Evolutionary conservation across 2,329 filamentous ascomycete species (phyloP).

Genomic region (Hypoxylon sp.): DNA sequence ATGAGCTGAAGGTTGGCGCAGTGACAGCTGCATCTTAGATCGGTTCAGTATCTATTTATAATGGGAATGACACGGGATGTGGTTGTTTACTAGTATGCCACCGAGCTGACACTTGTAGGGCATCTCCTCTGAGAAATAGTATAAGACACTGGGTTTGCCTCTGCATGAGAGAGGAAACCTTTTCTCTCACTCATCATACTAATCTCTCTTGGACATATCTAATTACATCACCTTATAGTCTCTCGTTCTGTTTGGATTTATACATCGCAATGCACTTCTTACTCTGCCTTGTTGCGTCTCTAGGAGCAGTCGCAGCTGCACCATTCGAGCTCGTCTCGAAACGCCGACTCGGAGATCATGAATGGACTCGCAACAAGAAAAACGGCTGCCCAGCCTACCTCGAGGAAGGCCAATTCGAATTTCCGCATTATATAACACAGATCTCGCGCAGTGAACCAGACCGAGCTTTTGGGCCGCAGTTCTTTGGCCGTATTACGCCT

Average conservation of each 20-base stretch:
- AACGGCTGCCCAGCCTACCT: slow-evolving; percentile 52
- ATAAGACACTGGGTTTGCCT: slow-evolving; percentile 13
- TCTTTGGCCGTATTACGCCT: slow-evolving; percentile 58
- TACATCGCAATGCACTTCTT: slow-evolving; percentile 28
- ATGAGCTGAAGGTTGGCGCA: slow-evolving; percentile 4
- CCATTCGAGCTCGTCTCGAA: slow-evolving; percentile 52
- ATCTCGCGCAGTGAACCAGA: slow-evolving; percentile 55
- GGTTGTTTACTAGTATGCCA: neutral
- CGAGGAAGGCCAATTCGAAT: slow-evolving; percentile 50
- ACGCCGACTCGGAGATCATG: slow-evolving; percentile 46
- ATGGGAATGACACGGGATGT: slow-evolving; percentile 5
- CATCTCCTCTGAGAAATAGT: neutral
- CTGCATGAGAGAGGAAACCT: neutral
- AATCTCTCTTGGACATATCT: neutral
- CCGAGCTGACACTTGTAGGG: neutral
- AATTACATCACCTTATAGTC: neutral
- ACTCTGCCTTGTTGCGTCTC: slow-evolving; percentile 10
- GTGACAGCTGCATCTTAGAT: slow-evolving; percentile 6
- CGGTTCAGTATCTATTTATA: neutral
- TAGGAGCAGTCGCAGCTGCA: slow-evolving; percentile 39
- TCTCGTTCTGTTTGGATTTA: neutral
- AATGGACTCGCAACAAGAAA: slow-evolving; percentile 44
- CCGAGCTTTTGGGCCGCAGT: slow-evolving; percentile 57
- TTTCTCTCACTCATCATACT: neutral
- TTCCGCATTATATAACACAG: slow-evolving; percentile 55